Percentiles rank a stretch among this genome's conserved stretches.
Conservation (phyloP, 148 eudicot species). For the Spergularia bocconei region DNA sequence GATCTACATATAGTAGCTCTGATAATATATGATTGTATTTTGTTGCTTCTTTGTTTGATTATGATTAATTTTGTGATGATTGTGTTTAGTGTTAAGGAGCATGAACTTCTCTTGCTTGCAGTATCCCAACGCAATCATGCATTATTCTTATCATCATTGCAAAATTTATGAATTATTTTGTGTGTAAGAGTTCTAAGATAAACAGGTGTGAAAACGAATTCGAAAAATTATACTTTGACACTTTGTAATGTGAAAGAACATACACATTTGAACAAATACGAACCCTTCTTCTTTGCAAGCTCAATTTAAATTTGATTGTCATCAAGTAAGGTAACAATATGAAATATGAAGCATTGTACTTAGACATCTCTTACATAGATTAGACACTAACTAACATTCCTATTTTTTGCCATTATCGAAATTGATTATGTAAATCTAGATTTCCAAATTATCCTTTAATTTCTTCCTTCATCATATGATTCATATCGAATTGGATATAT, state of each 20-base stretch:
- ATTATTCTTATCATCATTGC: slow-evolving; percentile 6
- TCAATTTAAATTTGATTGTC: too few relatives aligned
- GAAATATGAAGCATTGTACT: not conserved
- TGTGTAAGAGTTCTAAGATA: too few relatives aligned
- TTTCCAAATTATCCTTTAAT: not conserved
- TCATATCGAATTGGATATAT: not conserved
- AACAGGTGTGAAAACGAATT: too few relatives aligned
- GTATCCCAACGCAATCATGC: not conserved
- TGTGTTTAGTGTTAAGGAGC: not conserved
- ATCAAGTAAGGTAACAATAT: not conserved
- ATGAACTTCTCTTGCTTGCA: slow-evolving; percentile 2
- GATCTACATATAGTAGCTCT: too few relatives aligned
- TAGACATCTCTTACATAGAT: not conserved
- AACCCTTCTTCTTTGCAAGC: too few relatives aligned
- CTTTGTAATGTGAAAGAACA: too few relatives aligned
- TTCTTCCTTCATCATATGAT: not conserved
- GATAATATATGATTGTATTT: too few relatives aligned
- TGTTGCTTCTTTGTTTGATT: too few relatives aligned
- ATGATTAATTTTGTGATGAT: not conserved
- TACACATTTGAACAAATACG: too few relatives aligned
- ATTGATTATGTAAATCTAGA: not conserved
- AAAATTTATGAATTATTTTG: not conserved
- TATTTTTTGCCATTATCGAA: not conserved
- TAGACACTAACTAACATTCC: not conserved
- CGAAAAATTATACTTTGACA: too few relatives aligned